phyloP scores from a whole-genome alignment of 257 asterid genomes.

The Fraxinus americana region DNA sequence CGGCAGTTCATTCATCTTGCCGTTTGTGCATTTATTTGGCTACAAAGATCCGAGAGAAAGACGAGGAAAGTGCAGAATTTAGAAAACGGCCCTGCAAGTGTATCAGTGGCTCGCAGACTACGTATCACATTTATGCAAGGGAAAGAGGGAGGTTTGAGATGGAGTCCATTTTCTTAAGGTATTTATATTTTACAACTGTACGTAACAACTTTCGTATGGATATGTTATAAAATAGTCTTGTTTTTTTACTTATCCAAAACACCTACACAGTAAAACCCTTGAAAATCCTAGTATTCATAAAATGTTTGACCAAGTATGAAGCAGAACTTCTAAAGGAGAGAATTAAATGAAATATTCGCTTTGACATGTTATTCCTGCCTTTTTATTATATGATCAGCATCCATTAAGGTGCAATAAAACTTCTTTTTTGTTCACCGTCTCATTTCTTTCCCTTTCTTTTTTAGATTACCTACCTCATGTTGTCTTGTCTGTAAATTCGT shows the following conservation, averaged over 20 bases:
- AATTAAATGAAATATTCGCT: background rate
- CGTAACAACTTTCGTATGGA: background rate
- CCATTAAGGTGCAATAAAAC: background rate
- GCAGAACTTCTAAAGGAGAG: background rate
- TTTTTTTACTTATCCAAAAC: too few relatives aligned
- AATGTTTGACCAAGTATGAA: background rate
- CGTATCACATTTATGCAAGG: constrained; percentile 73
- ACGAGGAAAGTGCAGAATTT: constrained; percentile 58
- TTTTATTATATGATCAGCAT: background rate
- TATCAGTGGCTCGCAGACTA: constrained; percentile 49
- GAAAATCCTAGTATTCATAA: background rate
- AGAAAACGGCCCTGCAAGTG: constrained; percentile 93
- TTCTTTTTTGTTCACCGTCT: background rate
- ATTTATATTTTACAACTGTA: constrained; percentile 9
- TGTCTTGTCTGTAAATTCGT: background rate
- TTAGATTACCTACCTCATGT: background rate
- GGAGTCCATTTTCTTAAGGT: constrained; percentile 92
- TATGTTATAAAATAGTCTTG: background rate
- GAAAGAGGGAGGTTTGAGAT: constrained; percentile 86
- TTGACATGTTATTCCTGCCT: background rate
- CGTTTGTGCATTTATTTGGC: constrained; percentile 92
- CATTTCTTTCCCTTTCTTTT: background rate
- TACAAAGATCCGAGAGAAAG: constrained; percentile 64
- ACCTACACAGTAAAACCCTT: background rate
- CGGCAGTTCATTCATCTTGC: constrained; percentile 98